A percentile compares a stretch with the other conserved stretches of the same genome.
Conservation (phyloP, 345 rosid genomes). For the Sapria himalayana region DNA sequence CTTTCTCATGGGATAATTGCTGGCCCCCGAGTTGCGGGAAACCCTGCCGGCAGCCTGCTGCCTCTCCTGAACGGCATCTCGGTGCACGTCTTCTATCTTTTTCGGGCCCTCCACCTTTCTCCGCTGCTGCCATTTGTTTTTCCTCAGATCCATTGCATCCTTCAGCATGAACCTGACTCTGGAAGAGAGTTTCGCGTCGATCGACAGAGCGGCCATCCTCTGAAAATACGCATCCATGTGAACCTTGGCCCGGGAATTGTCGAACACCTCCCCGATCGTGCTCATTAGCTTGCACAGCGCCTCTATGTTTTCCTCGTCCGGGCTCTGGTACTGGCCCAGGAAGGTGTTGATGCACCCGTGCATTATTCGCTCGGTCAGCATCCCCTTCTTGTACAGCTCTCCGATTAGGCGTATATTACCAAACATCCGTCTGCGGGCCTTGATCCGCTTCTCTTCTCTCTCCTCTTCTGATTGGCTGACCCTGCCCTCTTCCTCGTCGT, state of each 20-base stretch:
- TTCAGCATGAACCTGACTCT: conserved; percentile 88
- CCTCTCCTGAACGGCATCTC: conserved; percentile 96
- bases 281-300: conserved; percentile 85
- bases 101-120: conserved; percentile 99
- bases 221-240: conserved; percentile 69
- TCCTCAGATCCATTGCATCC: conserved; percentile 73
- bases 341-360: conserved; percentile 62
- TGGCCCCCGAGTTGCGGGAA: conserved; percentile 42
- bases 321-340: conserved; percentile 52
- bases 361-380: conserved; percentile 93
- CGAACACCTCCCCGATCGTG: conserved; percentile 84
- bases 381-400: conserved; percentile 76
- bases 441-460: conserved; percentile 70
- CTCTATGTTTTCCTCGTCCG: conserved; percentile 86
- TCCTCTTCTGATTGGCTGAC: conserved; percentile 48
- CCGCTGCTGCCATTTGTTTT: conserved; percentile 92
- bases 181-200: conserved; percentile 51
- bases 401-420: conserved; percentile 96
- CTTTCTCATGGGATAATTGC: conserved; percentile 44
- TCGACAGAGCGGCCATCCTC: conserved; percentile 40
- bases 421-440: conserved; percentile 78
- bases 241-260: conserved; percentile 43
- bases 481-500: conserved; percentile 66
- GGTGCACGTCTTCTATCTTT: conserved; percentile 91
- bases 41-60: conserved; percentile 54